Evolutionary conservation across 2,329 filamentous ascomycete genomes (phyloP).

Genomic region (Aspergillus hortae): DNA sequence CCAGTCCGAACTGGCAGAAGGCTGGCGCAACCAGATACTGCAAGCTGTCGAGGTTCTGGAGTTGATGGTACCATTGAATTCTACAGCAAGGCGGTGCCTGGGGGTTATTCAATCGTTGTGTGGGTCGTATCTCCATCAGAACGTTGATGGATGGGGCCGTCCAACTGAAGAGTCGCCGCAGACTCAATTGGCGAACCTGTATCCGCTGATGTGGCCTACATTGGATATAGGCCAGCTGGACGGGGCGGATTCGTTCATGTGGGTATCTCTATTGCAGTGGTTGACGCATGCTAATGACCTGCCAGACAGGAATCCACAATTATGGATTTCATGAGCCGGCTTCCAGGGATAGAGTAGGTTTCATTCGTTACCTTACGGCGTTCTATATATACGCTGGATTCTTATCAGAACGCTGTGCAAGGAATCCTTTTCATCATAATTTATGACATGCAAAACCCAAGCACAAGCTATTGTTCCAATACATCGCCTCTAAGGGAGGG

Average conservation of each 20-base stretch:
- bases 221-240: not conserved
- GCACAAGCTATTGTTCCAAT: no score
- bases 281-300: not conserved
- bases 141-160: not conserved
- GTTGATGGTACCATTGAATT: not conserved
- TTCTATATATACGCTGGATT: no score
- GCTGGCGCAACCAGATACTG: not conserved
- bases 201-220: not conserved
- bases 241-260: not conserved
- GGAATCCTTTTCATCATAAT: no score
- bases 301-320: not conserved
- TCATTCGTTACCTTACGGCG: no score
- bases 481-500: conserved; percentile 16
- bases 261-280: not conserved
- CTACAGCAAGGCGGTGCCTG: not conserved
- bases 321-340: not conserved
- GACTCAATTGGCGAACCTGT: not conserved
- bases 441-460: no score
- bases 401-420: no score
- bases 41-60: not conserved
- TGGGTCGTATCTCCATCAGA: not conserved
- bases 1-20: not conserved
- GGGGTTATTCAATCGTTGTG: not conserved
- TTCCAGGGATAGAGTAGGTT: not conserved
- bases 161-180: not conserved